phyloP scores from a whole-genome alignment of 345 rosid species.

The Abelmoschus esculentus region DNA sequence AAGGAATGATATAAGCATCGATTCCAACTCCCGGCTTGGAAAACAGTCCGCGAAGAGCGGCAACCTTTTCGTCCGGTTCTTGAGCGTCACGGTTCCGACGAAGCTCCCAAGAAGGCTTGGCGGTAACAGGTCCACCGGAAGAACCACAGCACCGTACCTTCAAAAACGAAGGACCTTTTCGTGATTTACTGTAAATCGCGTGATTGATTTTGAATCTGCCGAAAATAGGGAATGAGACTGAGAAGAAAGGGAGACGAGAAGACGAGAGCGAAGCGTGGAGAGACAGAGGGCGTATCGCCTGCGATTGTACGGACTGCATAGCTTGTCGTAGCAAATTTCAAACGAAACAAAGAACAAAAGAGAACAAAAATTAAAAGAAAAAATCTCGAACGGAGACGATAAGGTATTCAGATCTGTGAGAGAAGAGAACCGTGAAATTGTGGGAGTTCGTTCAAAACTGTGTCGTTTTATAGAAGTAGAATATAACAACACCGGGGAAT shows the following conservation, averaged over 20 bases:
- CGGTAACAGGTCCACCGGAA: slow-evolving; percentile 37
- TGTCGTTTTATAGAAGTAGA: neutral
- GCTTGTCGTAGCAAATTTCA: neutral
- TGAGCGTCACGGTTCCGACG: slow-evolving; percentile 23
- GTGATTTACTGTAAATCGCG: slow-evolving; percentile 11
- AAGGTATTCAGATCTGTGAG: neutral
- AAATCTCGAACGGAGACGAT: neutral
- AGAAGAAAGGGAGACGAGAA: slow-evolving; percentile 30
- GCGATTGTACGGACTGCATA: slow-evolving; percentile 39
- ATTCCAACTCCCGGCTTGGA: slow-evolving; percentile 61
- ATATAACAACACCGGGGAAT: neutral
- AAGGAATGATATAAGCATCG: slow-evolving; percentile 88
- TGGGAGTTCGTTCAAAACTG: neutral
- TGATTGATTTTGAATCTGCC: slow-evolving; percentile 22
- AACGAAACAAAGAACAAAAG: neutral
- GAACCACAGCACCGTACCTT: slow-evolving; percentile 38
- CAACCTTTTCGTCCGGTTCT: slow-evolving; percentile 64
- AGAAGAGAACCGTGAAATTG: neutral
- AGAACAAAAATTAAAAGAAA: neutral
- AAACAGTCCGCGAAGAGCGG: slow-evolving; percentile 55
- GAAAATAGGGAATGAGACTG: slow-evolving; percentile 32
- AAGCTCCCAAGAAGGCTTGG: slow-evolving; percentile 66
- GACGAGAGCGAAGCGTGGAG: slow-evolving; percentile 33
- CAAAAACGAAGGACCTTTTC: slow-evolving; percentile 19
- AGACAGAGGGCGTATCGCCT: slow-evolving; percentile 40